Conservation (phyloP, 139 green algal species). For the Chlamydomonas sp. region DNA sequence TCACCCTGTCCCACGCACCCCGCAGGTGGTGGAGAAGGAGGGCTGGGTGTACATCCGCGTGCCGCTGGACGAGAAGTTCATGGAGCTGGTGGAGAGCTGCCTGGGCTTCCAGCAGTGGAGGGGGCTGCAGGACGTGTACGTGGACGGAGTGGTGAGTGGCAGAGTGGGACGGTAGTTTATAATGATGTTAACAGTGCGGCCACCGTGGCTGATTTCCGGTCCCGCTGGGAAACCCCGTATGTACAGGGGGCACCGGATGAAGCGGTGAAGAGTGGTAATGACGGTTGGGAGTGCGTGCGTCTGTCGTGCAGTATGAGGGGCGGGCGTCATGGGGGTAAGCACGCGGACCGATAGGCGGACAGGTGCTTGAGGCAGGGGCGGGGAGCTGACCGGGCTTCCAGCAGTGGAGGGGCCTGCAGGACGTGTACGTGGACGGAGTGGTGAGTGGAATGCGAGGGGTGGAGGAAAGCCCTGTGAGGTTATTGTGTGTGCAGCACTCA, state of each 20-base stretch:
- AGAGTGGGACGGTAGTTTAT: not conserved
- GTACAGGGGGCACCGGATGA: too few relatives aligned
- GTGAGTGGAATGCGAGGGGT: not conserved
- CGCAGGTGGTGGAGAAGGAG: constrained; percentile 32
- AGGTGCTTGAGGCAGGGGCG: not conserved
- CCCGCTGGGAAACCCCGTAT: too few relatives aligned
- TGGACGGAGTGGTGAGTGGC: not conserved
- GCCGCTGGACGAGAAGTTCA: not conserved
- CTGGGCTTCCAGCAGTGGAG: constrained; percentile 30
- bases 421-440: not conserved
- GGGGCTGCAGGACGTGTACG: not conserved
- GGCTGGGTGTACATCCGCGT: constrained; percentile 21
- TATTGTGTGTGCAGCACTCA: too few relatives aligned
- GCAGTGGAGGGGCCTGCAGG: constrained; percentile 12
- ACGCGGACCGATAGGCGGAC: too few relatives aligned
- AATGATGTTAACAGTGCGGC: too few relatives aligned
- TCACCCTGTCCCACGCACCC: not conserved
- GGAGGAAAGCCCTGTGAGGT: too few relatives aligned
- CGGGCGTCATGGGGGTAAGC: too few relatives aligned
- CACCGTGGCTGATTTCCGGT: too few relatives aligned
- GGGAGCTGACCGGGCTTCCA: constrained; percentile 9
- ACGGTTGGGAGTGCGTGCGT: too few relatives aligned
- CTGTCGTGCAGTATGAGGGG: too few relatives aligned
- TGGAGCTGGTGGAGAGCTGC: not conserved
- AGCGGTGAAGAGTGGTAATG: too few relatives aligned